These are phyloP conservation scores for Lactifluus echinatus DNA, from an alignment of 768 basidiomycete species.

Conservation along the genomic window DNA sequence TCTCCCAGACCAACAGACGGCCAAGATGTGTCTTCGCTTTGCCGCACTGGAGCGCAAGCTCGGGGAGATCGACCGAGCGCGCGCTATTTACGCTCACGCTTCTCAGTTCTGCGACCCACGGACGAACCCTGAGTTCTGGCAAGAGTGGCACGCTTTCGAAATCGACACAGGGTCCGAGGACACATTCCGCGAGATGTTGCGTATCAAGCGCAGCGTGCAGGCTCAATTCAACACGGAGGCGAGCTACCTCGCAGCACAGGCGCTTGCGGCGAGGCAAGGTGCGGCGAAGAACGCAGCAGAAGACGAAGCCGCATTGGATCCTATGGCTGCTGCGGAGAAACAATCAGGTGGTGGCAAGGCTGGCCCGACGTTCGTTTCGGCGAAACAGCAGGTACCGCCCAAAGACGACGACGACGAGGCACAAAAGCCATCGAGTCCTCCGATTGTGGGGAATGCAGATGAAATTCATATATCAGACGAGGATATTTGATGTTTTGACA, in stretches of 20 bases:
- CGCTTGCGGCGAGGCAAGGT: slow-evolving; percentile 60
- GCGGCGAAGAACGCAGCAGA: slow-evolving; percentile 41
- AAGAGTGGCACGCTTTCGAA: slow-evolving; percentile 95
- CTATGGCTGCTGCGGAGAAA: slow-evolving; percentile 82
- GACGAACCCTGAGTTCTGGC: slow-evolving; percentile 87
- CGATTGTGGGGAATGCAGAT: slow-evolving; percentile 48
- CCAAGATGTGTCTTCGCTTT: slow-evolving; percentile 96
- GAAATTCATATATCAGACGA: slow-evolving; percentile 89
- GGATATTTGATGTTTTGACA: slow-evolving; percentile 31
- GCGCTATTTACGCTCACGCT: slow-evolving; percentile 94
- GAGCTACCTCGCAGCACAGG: slow-evolving; percentile 86
- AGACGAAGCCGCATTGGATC: slow-evolving; percentile 42
- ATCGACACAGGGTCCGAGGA: slow-evolving; percentile 98
- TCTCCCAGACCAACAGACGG: slow-evolving; percentile 88
- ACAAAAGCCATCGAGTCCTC: not conserved
- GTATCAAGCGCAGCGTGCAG: slow-evolving; percentile 97
- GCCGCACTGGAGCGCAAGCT: slow-evolving; percentile 94
- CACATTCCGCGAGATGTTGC: slow-evolving; percentile 91
- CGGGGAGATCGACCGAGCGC: slow-evolving; percentile 96
- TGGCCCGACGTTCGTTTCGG: slow-evolving; percentile 72
- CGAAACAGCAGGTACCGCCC: slow-evolving; percentile 38
- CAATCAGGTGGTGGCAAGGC: slow-evolving; percentile 43
- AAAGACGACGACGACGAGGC: slow-evolving; percentile 28
- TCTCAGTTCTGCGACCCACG: slow-evolving; percentile 98
- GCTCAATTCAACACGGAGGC: slow-evolving; percentile 98